Percentiles rank a stretch among this genome's conserved stretches.
phyloP scores from a whole-genome alignment of 306 rosid genomes.

The Lathyrus tuberosus region DNA sequence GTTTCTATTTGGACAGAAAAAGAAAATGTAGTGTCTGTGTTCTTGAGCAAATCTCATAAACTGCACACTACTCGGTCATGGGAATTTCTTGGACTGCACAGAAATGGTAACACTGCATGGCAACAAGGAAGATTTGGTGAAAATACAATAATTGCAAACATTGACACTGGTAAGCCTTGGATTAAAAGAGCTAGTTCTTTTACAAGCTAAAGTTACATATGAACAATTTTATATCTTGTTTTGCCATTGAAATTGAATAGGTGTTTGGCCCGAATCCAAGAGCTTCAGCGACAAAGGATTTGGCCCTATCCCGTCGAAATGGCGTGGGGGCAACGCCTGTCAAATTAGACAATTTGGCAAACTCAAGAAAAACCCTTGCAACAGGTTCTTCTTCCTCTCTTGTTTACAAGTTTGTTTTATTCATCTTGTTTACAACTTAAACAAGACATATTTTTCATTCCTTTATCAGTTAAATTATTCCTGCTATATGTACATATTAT shows the following conservation, averaged over 20 bases:
- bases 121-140: conserved; percentile 43
- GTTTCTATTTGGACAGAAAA: conserved; percentile 31
- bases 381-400: conserved; percentile 7
- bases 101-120: conserved; percentile 47
- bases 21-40: conserved; percentile 58
- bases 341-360: neutral
- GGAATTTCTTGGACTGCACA: conserved; percentile 57
- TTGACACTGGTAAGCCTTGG: conserved; percentile 41
- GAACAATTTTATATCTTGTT: neutral
- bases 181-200: neutral
- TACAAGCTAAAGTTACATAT: neutral
- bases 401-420: no score
- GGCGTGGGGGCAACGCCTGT: conserved; percentile 55
- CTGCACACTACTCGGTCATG: conserved; percentile 77
- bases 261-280: conserved; percentile 74
- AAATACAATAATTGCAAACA: conserved; percentile 43
- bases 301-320: conserved; percentile 61
- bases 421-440: neutral
- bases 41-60: conserved; percentile 54
- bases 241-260: conserved; percentile 26
- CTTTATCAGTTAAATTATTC: no score
- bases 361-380: conserved; percentile 26
- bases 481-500: neutral
- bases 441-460: no score
- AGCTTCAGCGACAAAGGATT: conserved; percentile 61